phyloP scores from a whole-genome alignment of 108 stramenopile genomes.

The Cylindrotheca fusiformis region DNA sequence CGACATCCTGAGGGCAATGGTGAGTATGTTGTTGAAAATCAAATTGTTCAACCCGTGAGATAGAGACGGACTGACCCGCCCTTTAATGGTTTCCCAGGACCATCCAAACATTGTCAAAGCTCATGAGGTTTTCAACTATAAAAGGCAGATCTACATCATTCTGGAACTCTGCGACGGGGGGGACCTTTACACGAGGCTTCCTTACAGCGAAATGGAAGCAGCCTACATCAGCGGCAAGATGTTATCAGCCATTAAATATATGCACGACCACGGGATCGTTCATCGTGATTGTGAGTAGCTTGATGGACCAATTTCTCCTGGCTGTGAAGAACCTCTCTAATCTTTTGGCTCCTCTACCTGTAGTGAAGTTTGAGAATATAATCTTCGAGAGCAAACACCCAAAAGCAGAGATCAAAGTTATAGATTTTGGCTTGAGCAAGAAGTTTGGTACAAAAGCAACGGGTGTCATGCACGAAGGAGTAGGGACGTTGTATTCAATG shows the following conservation, averaged over 20 bases:
- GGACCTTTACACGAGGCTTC: slow-evolving; percentile 59
- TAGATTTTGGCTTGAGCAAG: slow-evolving; percentile 75
- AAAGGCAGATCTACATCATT: slow-evolving; percentile 73
- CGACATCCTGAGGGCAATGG: slow-evolving; percentile 62
- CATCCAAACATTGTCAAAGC: slow-evolving; percentile 94
- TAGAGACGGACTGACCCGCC: too few relatives aligned
- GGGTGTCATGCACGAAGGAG: slow-evolving; percentile 53
- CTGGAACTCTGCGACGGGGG: slow-evolving; percentile 77
- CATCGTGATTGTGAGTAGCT: slow-evolving; percentile 95
- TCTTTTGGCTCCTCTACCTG: background rate
- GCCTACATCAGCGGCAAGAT: slow-evolving; percentile 57
- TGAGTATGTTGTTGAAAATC: slow-evolving; percentile 2
- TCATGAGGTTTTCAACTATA: slow-evolving; percentile 78
- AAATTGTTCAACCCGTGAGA: background rate
- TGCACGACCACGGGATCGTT: slow-evolving; percentile 89
- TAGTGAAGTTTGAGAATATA: slow-evolving; percentile 39
- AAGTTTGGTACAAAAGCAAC: slow-evolving; percentile 37
- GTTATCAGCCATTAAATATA: slow-evolving; percentile 73
- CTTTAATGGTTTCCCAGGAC: slow-evolving; percentile 58
- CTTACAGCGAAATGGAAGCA: slow-evolving; percentile 71
- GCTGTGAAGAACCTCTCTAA: background rate
- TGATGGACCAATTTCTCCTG: background rate
- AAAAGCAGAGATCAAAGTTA: slow-evolving; percentile 60
- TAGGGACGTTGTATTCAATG: slow-evolving; percentile 82
- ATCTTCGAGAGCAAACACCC: slow-evolving; percentile 58